phyloP scores from a whole-genome alignment of 805 yeast species.

The Kodamaea restingae region DNA sequence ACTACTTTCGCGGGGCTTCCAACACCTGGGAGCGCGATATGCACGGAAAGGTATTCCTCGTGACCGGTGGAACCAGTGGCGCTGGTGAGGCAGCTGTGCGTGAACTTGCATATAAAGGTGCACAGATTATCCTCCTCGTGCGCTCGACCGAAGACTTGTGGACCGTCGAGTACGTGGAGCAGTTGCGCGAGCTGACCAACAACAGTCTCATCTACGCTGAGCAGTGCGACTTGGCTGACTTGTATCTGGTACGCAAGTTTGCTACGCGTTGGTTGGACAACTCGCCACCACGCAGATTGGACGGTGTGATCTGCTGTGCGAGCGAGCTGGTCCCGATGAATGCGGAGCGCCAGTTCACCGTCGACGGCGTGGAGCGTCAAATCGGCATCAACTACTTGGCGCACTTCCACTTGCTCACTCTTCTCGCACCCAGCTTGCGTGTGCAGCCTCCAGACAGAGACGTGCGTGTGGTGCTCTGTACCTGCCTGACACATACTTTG shows the following conservation, averaged over 20 bases:
- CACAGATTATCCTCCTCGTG: conserved; percentile 75
- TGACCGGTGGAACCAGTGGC: conserved; percentile 95
- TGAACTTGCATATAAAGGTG: conserved; percentile 77
- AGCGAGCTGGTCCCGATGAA: conserved; percentile 76
- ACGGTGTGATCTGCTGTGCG: conserved; percentile 86
- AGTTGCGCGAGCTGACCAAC: conserved; percentile 62
- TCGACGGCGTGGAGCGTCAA: conserved; percentile 85
- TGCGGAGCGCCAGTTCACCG: conserved; percentile 56
- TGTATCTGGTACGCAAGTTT: conserved; percentile 76
- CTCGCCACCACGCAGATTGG: conserved; percentile 84
- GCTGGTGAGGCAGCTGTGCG: conserved; percentile 73
- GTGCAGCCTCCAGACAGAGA: conserved; percentile 95
- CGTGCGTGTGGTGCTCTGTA: conserved; percentile 73
- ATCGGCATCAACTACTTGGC: conserved; percentile 78
- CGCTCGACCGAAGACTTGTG: conserved; percentile 62
- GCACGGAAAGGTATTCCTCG: conserved; percentile 80
- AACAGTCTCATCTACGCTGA: conserved; percentile 88
- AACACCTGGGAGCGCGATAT: conserved; percentile 92
- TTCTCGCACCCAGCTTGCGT: conserved; percentile 77
- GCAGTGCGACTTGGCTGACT: conserved; percentile 71
- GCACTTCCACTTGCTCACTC: conserved; percentile 74
- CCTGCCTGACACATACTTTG: conserved; percentile 74
- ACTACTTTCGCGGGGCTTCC: conserved; percentile 70
- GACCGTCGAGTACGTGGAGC: conserved; percentile 76
- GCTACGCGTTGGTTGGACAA: conserved; percentile 95